Conservation (phyloP, 352 stramenopile species). For the Phytophthora europaea region DNA sequence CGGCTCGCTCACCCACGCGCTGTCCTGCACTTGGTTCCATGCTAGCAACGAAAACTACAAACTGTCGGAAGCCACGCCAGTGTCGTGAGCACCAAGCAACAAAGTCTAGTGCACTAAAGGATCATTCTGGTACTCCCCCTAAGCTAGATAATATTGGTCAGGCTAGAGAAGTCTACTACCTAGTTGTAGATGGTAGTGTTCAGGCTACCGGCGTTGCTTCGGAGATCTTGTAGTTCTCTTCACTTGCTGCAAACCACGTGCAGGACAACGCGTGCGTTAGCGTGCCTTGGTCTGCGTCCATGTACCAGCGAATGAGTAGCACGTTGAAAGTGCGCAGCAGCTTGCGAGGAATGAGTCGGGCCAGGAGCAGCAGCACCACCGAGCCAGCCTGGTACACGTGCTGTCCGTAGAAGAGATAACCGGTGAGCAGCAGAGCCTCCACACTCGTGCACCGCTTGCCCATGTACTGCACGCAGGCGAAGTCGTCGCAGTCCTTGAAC, state of each 20-base stretch:
- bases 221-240: conserved; percentile 6
- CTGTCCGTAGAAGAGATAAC: conserved; percentile 25
- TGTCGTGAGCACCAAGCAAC: background rate
- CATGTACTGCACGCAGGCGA: conserved; percentile 1
- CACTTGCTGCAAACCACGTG: conserved; percentile 25
- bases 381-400: conserved; percentile 23
- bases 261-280: conserved; percentile 17
- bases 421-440: conserved; percentile 24
- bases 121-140: background rate
- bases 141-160: too few relatives aligned
- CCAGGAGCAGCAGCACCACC: conserved; percentile 20
- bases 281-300: conserved; percentile 20
- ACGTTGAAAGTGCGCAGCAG: conserved; percentile 26
- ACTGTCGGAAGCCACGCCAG: background rate
- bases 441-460: conserved; percentile 16
- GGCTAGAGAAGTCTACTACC: too few relatives aligned
- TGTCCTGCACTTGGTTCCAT: background rate
- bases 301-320: conserved; percentile 21
- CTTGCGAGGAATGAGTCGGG: conserved; percentile 13
- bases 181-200: too few relatives aligned
- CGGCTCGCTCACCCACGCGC: background rate
- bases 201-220: conserved; percentile 4
- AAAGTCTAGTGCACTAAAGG: background rate
- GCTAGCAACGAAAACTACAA: conserved; percentile 3
- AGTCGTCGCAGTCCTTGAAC: conserved; percentile 4